Base-by-base conservation (phyloP, 2,329 filamentous ascomycete species). In the Sordariomycetes sp. region DNA sequence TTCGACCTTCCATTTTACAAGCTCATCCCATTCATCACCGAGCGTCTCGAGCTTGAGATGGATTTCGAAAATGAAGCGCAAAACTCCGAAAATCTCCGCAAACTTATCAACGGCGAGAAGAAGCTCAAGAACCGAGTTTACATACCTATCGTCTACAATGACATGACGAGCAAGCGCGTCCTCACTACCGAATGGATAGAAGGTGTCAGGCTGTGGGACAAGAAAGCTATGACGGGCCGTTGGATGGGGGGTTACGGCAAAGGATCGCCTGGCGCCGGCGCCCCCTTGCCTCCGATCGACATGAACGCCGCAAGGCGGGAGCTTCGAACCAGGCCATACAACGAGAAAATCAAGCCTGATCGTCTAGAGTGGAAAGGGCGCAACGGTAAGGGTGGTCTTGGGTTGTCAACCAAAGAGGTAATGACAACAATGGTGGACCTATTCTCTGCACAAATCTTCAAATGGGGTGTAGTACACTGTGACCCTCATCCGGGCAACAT, bases 171-270 rank as follows among this genome's bases (percentile, higher is more conserved):
- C 12, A 82, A 70, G 51, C 74, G 92, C 24, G 79, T 98, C 32
- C 81, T 98, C 66, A 93, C 88, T 1, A 87, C 90, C 0, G 92
- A 98, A 55, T 98, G 92, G 92, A 93, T 98, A 39, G 92, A 98
- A 58, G 92, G 92, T 6, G 78, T 94, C 3, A 74, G 88, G 2
- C 67, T 98, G 3, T 94, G 88, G 86, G 90, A 96, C 49, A 93
- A 93, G 55, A 78, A 85, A 37, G 71, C 81, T 34, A 80, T 95
- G 51, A 82, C 77, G 0, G 70, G 71, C 3, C 68, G 73, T 5
- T 96, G 92, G 90, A 62, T 79, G 24, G 88, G 87, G 16, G 83
- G 84, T 6, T 74, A 78, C 63, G 75, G 80, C 12, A 68, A 75
- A 40, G 86, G 85, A 4, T 90, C 83, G 18, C 83, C 86, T 4